phyloP scores from a whole-genome alignment of 768 basidiomycete species.

The Cubamyces sp. region DNA sequence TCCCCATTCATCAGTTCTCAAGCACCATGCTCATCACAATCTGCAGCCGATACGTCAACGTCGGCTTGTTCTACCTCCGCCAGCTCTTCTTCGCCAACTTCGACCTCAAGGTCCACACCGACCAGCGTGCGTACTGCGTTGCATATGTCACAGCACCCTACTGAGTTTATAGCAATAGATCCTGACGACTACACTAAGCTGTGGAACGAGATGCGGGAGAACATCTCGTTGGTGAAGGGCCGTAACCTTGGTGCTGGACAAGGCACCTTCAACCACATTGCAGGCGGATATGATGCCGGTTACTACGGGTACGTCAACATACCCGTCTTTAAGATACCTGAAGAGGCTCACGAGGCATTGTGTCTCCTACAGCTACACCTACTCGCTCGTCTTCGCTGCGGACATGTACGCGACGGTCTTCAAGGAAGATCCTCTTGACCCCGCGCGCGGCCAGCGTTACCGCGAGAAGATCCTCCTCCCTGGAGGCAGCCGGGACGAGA shows the following conservation, averaged over 20 bases:
- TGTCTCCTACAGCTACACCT: slow-evolving; percentile 49
- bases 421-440: slow-evolving; percentile 75
- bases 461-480: slow-evolving; percentile 73
- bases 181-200: slow-evolving; percentile 74
- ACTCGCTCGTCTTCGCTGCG: slow-evolving; percentile 65
- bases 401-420: slow-evolving; percentile 79
- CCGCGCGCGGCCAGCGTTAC: slow-evolving; percentile 66
- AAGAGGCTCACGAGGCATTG: background rate
- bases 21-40: background rate
- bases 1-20: background rate
- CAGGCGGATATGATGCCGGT: slow-evolving; percentile 70
- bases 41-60: slow-evolving; percentile 66
- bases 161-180: slow-evolving; percentile 39
- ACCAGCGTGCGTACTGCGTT: slow-evolving; percentile 49
- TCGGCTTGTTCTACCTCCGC: slow-evolving; percentile 79
- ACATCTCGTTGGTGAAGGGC: slow-evolving; percentile 70
- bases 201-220: slow-evolving; percentile 76
- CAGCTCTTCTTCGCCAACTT: slow-evolving; percentile 86
- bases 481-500: slow-evolving; percentile 81
- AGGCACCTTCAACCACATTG: slow-evolving; percentile 76
- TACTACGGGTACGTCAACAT: slow-evolving; percentile 64
- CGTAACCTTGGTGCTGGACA: slow-evolving; percentile 69
- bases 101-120: slow-evolving; percentile 76
- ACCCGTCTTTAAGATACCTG: background rate
- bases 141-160: background rate